These are phyloP conservation scores for Barbatosphaeria neglecta DNA, from an alignment of 495 filamentous ascomycete genomes.

Conservation along the genomic window DNA sequence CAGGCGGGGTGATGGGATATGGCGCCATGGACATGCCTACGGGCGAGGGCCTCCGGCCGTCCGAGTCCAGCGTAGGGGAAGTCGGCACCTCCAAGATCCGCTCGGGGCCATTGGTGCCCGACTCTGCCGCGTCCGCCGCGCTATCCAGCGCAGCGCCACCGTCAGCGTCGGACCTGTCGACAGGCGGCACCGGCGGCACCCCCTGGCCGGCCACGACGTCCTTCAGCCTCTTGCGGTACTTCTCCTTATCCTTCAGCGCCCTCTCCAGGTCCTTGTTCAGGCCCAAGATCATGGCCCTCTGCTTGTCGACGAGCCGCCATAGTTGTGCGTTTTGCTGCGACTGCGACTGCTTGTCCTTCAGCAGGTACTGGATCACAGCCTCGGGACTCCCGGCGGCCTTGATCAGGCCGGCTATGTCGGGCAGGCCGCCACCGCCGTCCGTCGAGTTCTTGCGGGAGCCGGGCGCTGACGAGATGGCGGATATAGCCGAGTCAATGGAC, in stretches of 20 bases:
- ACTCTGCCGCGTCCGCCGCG: conserved; percentile 7
- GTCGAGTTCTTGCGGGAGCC: conserved; percentile 52
- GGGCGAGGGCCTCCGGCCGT: conserved; percentile 34
- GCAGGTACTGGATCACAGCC: conserved; percentile 72
- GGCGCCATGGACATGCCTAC: conserved; percentile 41
- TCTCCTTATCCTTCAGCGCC: conserved; percentile 87
- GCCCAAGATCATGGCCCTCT: conserved; percentile 83
- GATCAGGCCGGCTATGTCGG: conserved; percentile 63
- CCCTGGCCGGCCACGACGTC: conserved; percentile 40
- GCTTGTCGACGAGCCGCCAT: conserved; percentile 94
- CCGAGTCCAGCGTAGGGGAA: conserved; percentile 32
- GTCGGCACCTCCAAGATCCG: conserved; percentile 22
- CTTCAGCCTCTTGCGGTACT: conserved; percentile 82
- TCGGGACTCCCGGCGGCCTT: conserved; percentile 81
- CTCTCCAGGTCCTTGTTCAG: conserved; percentile 91
- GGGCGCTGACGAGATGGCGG: conserved; percentile 61
- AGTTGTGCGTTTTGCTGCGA: conserved; percentile 83
- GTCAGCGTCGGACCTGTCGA: conserved; percentile 1
- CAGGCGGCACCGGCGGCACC: conserved; percentile 7
- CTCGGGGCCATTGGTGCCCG: conserved; percentile 16
- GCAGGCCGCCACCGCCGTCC: conserved; percentile 37
- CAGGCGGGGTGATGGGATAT: conserved; percentile 46
- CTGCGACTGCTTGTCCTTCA: conserved; percentile 83
- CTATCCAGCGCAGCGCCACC: not conserved
- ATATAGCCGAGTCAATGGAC: conserved; percentile 92